Conservation (phyloP, 2,329 filamentous ascomycete species). For the Penicillium thymicola region DNA sequence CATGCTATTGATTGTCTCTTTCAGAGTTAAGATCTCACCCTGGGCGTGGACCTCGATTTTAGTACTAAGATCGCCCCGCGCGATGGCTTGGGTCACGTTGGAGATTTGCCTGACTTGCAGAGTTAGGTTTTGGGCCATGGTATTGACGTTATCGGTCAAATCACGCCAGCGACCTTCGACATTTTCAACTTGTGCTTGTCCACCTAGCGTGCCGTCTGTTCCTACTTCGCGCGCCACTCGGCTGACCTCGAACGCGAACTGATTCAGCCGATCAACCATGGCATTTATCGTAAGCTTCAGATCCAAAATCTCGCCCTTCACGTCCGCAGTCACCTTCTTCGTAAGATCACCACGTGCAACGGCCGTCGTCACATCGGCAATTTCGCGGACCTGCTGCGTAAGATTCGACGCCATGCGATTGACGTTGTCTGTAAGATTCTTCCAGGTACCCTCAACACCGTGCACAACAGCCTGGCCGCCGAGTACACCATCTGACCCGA, state of each 20-base stretch:
- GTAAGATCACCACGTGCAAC: conserved; percentile 88
- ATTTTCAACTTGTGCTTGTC: conserved; percentile 59
- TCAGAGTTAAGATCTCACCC: conserved; percentile 85
- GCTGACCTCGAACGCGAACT: conserved; percentile 60
- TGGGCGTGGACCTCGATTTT: conserved; percentile 91
- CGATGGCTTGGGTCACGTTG: conserved; percentile 86
- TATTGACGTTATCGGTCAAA: conserved; percentile 62
- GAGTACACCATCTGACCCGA: conserved; percentile 86
- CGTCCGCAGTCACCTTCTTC: conserved; percentile 88
- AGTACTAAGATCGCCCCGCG: conserved; percentile 87
- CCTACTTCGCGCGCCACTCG: conserved; percentile 61
- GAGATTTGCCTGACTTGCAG: conserved; percentile 77
- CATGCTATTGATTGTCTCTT: conserved; percentile 97
- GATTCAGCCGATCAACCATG: conserved; percentile 61
- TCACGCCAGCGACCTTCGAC: conserved; percentile 63
- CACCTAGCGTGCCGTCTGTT: conserved; percentile 58
- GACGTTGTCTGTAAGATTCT: conserved; percentile 85
- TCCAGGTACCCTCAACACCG: conserved; percentile 92
- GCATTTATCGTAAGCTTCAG: conserved; percentile 79
- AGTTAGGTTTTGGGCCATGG: conserved; percentile 60
- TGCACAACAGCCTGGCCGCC: conserved; percentile 91
- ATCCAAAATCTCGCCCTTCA: conserved; percentile 84
- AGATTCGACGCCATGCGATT: conserved; percentile 97
- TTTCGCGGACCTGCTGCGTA: conserved; percentile 92
- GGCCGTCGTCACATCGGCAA: conserved; percentile 89